Base-by-base conservation (phyloP, 306 rosid genomes). In the Cucurbita maxima region DNA sequence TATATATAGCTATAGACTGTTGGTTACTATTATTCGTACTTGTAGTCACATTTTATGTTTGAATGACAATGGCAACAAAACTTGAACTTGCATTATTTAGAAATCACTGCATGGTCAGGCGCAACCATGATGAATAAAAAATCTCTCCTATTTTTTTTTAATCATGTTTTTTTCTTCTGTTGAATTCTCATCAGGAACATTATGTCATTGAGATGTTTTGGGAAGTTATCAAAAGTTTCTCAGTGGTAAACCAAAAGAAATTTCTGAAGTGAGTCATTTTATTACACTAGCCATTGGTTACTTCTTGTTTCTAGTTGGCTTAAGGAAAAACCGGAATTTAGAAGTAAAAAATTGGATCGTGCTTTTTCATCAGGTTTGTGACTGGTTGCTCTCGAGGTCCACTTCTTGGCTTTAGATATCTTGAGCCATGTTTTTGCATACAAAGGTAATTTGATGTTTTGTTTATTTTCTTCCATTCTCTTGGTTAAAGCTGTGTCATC, bases 381-480 rank as follows among this genome's bases (percentile, higher is more conserved):
- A 90, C 99, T 11, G 97, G 99, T 74, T 94, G 99, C 83, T 94
- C 99, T 19, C 86, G 99, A 45, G 99, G 99, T 76, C 99, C 99
- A 18, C 83, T 94, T 82, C 97, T 94, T 74, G 99, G 99, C 71
- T 94, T 94, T 80, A 80, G 64, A 82, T 86, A 86, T 77, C 97
- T 94, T 48, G 99, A 94, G 79, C 99, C 99, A 41, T 67, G 81
- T 68, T 91, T 94, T 80, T 91, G 99, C 82, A 89, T 94, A 80
- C 99, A 94, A 84, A 91, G 97, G 98, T 93, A 82, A 41, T 41
- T 41, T 18, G 52, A 10, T 64, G 30, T 18, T 63, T 40, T 40
- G 52, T 18, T 64, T 34, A 64, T 38, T 64, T 41, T 41, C 5
- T n/a, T 64, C 36, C 36, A 8, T 64, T 64, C 43, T 6, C 7